Base-by-base conservation (phyloP, 2,329 filamentous ascomycete genomes). In the Myriosclerotinia curreyana region DNA sequence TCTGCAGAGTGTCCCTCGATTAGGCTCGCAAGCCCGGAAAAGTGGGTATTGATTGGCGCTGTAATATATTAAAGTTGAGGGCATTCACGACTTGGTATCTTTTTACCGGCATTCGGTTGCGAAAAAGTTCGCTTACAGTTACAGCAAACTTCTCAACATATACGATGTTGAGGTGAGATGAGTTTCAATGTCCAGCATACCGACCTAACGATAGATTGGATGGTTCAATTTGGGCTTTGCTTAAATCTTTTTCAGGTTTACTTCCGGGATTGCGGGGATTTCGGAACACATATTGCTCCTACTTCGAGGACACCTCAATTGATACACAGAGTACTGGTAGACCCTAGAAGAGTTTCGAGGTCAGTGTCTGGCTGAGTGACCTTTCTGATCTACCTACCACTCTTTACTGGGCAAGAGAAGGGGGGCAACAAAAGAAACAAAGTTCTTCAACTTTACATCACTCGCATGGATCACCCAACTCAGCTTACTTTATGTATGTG, bases 31-130 rank as follows among this genome's bases (percentile, higher is more conserved):
- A 48, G 54, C 42, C 40, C 15, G 15, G 42, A 58, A 48, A 44
- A 58, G 54, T 58, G 54, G 54, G n/a, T 58, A 34, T 8, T 34
- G 11, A 15, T 25, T 17, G 54, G 7, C 40, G 34, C 42, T 17
- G 40, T 9, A 58, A 58, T 48, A 20, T 58, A 58, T 46, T 58
- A 48, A 48, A 28, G 54, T 58, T 58, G 54, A 42, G 22, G 42
- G 28, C 14, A 58, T n/a, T 44, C 28, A 48, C 28, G 31, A 22
- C 46, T 28, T 58, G 54, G 42, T 48, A 46, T 46, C 36, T 46
- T 34, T 56, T 56, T 34, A 25, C 54, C 28, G 42, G 8, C 42
- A 11, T 44, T 36, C 17, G 42, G 25, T 34, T 44, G 20, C 8
- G 28, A 22, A 28, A 36, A 22, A 42, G 28, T 25, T 31, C 20